Conservation (phyloP, 208 protist species). For the Acanthamoeba sp. region DNA sequence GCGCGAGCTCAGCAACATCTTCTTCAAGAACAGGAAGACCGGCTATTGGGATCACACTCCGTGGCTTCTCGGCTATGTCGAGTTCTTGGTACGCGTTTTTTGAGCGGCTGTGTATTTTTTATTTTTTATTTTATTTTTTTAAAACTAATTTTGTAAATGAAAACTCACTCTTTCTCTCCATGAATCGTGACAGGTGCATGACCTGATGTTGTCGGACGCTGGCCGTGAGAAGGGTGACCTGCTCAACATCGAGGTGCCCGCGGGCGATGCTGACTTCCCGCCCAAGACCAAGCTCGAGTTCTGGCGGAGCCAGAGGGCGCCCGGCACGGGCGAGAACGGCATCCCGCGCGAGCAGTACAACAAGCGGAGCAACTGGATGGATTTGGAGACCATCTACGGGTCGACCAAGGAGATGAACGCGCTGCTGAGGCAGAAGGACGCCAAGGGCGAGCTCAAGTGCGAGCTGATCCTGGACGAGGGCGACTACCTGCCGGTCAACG, state of each 20-base stretch:
- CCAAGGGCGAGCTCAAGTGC: not conserved
- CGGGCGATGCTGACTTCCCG: not conserved
- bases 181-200: not conserved
- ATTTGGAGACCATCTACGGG: conserved; percentile 8
- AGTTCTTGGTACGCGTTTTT: conserved; percentile 19
- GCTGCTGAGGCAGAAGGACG: conserved; percentile 10
- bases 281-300: conserved; percentile 34
- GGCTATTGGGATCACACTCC: conserved; percentile 48
- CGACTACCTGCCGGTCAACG: conserved; percentile 33
- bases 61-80: conserved; percentile 35
- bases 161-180: not conserved
- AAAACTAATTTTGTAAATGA: not conserved
- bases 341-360: conserved; percentile 36
- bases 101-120: not conserved
- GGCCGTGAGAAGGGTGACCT: not conserved
- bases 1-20: conserved; percentile 58
- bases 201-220: not conserved
- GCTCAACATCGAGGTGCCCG: not conserved
- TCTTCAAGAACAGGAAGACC: conserved; percentile 59
- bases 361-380: conserved; percentile 39
- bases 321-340: conserved; percentile 8
- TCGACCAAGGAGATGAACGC: conserved; percentile 22
- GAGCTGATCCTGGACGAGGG: not conserved
- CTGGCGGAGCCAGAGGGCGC: not conserved
- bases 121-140: not conserved